Evolutionary conservation across 805 yeast genomes (phyloP).

Genomic region (Metschnikowia lochheadii): DNA sequence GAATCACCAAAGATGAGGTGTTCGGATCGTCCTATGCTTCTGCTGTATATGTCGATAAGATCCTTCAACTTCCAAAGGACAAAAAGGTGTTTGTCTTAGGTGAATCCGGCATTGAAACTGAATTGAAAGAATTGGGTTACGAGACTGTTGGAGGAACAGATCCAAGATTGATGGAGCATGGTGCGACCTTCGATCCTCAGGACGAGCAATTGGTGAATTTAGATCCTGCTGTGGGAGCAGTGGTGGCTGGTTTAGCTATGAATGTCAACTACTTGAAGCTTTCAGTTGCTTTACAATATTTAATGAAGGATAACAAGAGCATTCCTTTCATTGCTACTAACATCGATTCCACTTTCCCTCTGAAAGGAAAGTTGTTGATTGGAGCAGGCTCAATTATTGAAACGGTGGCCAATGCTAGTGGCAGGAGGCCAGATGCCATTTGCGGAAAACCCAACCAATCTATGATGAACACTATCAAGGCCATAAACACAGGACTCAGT

Average conservation of each 20-base stretch:
- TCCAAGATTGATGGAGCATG: constrained; percentile 44
- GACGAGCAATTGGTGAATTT: constrained; percentile 51
- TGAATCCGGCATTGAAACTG: constrained; percentile 79
- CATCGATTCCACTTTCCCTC: constrained; percentile 91
- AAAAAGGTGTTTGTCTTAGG: constrained; percentile 89
- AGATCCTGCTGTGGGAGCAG: constrained; percentile 79
- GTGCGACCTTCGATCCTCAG: constrained; percentile 51
- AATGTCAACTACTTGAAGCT: constrained; percentile 77
- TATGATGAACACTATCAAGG: constrained; percentile 87
- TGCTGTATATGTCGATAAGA: constrained; percentile 78
- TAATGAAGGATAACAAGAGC: constrained; percentile 51
- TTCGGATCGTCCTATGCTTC: constrained; percentile 92
- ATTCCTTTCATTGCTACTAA: constrained; percentile 87
- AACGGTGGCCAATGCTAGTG: constrained; percentile 66
- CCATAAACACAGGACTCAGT: constrained; percentile 45
- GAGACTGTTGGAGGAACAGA: constrained; percentile 81
- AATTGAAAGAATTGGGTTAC: constrained; percentile 71
- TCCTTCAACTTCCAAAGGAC: constrained; percentile 66
- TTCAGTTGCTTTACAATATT: constrained; percentile 77
- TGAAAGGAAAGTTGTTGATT: constrained; percentile 78
- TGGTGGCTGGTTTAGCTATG: constrained; percentile 81
- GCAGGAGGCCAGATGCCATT: constrained; percentile 74
- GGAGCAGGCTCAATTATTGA: constrained; percentile 95
- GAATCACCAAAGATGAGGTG: constrained; percentile 57
- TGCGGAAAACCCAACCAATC: constrained; percentile 90